phyloP scores from a whole-genome alignment of 2,329 filamentous ascomycete genomes.

The Epichloe elymi region DNA sequence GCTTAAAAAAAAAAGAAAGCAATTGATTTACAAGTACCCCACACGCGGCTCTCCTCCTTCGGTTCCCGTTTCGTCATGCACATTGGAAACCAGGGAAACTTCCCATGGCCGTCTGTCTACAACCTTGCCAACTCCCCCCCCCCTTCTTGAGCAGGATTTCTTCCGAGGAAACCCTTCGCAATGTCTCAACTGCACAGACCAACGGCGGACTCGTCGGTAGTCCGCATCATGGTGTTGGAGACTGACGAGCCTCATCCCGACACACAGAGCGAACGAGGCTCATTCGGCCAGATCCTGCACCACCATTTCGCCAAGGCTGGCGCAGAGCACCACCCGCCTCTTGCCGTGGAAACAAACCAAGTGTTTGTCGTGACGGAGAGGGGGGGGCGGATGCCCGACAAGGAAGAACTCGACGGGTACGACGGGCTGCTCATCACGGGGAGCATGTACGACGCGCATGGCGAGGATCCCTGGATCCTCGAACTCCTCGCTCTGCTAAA shows the following conservation, averaged over 20 bases:
- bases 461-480: conserved; percentile 59
- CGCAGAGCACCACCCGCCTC: conserved; percentile 35
- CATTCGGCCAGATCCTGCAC: conserved; percentile 41
- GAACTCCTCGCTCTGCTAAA: conserved; percentile 48
- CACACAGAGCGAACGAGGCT: conserved; percentile 33
- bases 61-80: no score
- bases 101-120: no score
- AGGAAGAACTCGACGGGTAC: conserved; percentile 42
- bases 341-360: conserved; percentile 41
- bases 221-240: conserved; percentile 40
- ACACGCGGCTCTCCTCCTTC: no score
- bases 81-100: no score
- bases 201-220: conserved; percentile 12
- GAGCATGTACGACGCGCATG: conserved; percentile 55
- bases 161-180: neutral
- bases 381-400: conserved; percentile 33
- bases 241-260: conserved; percentile 42
- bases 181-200: conserved; percentile 17
- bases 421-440: conserved; percentile 68
- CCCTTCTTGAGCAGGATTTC: no score
- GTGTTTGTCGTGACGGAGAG: conserved; percentile 38
- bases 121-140: no score
- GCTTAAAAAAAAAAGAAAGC: no score
- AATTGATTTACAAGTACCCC: no score
- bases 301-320: conserved; percentile 38